Evolutionary conservation across 1,284 basidiomycete species (phyloP).

Genomic region (Golubevia sp.): DNA sequence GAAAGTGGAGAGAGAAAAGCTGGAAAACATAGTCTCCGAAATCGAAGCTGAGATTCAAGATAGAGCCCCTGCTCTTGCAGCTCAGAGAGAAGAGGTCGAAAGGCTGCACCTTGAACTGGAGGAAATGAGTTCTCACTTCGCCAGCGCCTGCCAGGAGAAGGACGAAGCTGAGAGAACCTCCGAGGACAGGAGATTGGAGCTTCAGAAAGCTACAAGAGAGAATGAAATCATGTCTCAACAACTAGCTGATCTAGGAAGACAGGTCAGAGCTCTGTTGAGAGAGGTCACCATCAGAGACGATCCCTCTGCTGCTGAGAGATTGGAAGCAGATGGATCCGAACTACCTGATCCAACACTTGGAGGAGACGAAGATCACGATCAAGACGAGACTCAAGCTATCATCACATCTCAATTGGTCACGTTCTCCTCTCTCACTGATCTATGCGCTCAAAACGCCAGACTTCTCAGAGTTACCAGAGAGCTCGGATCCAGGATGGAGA

Average conservation of each 20-base stretch:
- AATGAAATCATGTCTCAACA: constrained; percentile 43
- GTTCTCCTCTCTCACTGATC: constrained; percentile 77
- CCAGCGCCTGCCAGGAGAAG: constrained; percentile 30
- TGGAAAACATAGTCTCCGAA: constrained; percentile 40
- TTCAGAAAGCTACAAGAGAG: constrained; percentile 26
- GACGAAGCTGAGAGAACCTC: constrained; percentile 50
- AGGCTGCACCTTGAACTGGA: constrained; percentile 39
- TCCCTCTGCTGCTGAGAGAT: constrained; percentile 75
- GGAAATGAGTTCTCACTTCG: constrained; percentile 1
- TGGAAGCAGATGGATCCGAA: constrained; percentile 67
- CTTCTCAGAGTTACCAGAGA: constrained; percentile 82
- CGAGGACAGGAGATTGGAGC: constrained; percentile 76
- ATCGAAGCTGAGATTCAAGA: constrained; percentile 55
- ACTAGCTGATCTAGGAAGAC: constrained; percentile 81
- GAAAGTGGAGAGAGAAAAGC: constrained; percentile 36
- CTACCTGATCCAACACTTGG: constrained; percentile 42
- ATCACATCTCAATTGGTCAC: constrained; percentile 89
- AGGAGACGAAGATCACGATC: constrained; percentile 19
- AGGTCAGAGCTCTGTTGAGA: constrained; percentile 78
- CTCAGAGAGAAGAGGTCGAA: constrained; percentile 53
- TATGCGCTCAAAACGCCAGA: constrained; percentile 89
- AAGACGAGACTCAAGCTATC: constrained; percentile 65
- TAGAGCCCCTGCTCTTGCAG: constrained; percentile 43
- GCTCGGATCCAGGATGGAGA: constrained; percentile 59
- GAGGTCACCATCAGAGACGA: constrained; percentile 81